A percentile compares a stretch with the other conserved stretches of the same genome.
These are phyloP conservation scores for Plasmodium vivax DNA, from an alignment of 169 alveolate genomes.

Conservation along the genomic window DNA sequence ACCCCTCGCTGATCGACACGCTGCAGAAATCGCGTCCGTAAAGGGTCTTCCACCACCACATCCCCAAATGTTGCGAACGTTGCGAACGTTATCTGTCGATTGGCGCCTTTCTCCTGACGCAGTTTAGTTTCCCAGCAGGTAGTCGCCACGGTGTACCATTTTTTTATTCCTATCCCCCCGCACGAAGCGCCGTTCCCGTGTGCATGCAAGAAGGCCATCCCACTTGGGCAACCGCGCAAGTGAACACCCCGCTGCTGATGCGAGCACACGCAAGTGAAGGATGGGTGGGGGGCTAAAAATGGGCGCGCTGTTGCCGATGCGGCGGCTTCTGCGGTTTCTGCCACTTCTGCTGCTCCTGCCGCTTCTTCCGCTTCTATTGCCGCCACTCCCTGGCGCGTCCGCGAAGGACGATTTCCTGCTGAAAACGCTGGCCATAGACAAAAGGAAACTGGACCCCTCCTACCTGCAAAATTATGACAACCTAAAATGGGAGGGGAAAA, in stretches of 20 bases:
- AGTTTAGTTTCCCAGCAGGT: neutral
- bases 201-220: neutral
- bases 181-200: neutral
- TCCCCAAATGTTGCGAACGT: neutral
- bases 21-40: neutral
- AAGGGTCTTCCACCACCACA: neutral
- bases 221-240: neutral
- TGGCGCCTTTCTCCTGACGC: neutral
- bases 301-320: neutral
- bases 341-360: neutral
- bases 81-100: neutral
- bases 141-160: neutral
- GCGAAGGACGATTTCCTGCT: constrained; percentile 21
- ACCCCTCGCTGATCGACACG: neutral
- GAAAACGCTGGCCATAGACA: constrained; percentile 22
- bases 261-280: neutral
- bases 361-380: neutral
- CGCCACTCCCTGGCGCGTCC: neutral
- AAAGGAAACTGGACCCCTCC: constrained; percentile 14
- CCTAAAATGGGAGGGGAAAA: constrained; percentile 77
- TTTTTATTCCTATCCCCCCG: neutral
- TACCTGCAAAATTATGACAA: constrained; percentile 48
- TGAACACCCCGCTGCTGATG: neutral
- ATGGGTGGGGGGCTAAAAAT: neutral
- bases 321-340: neutral